A percentile compares a stretch with the other conserved stretches of the same genome.
Conservation (phyloP, 208 protist species). For the Wallacemonas sp. region DNA sequence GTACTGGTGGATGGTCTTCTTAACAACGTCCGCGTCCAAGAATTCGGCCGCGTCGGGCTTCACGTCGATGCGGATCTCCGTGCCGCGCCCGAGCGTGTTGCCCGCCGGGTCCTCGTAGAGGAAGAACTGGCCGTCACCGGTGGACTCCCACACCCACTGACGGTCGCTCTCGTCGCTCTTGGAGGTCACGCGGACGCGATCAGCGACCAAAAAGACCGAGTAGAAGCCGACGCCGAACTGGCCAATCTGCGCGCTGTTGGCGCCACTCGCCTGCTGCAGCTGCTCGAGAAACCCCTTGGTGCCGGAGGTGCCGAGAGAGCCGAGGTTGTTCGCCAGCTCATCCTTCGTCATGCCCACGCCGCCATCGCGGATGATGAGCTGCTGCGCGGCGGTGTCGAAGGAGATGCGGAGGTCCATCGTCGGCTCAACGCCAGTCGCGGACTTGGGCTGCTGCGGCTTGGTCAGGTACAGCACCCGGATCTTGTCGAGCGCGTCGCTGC, state of each 20-base stretch:
- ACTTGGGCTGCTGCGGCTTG: slow-evolving; percentile 83
- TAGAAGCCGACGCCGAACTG: slow-evolving; percentile 99
- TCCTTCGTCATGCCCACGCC: slow-evolving; percentile 99
- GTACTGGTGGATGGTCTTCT: slow-evolving; percentile 97
- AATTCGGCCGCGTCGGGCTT: slow-evolving; percentile 98
- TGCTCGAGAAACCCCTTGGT: slow-evolving; percentile 97
- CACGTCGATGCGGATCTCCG: slow-evolving; percentile 95
- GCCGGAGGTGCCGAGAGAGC: slow-evolving; percentile 99
- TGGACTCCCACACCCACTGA: slow-evolving; percentile 99
- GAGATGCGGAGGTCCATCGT: slow-evolving; percentile 93
- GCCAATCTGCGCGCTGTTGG: slow-evolving; percentile 98
- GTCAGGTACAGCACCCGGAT: slow-evolving; percentile 98
- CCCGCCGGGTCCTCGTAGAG: slow-evolving; percentile 95
- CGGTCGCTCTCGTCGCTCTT: slow-evolving; percentile 92
- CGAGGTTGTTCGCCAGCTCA: slow-evolving; percentile 98
- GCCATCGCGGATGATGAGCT: slow-evolving; percentile 97
- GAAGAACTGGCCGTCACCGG: slow-evolving; percentile 94
- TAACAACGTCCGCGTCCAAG: slow-evolving; percentile 91
- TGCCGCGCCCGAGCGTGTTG: slow-evolving; percentile 97
- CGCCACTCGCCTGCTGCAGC: slow-evolving; percentile 46
- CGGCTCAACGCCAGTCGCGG: slow-evolving; percentile 60
- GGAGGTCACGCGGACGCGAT: slow-evolving; percentile 96
- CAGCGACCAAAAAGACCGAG: slow-evolving; percentile 99
- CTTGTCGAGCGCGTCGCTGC: slow-evolving; percentile 99
- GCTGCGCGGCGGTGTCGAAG: slow-evolving; percentile 86